Percentiles rank a stretch among this genome's conserved stretches.
phyloP scores from a whole-genome alignment of 1,284 basidiomycete species.

The Puccinia polysora region DNA sequence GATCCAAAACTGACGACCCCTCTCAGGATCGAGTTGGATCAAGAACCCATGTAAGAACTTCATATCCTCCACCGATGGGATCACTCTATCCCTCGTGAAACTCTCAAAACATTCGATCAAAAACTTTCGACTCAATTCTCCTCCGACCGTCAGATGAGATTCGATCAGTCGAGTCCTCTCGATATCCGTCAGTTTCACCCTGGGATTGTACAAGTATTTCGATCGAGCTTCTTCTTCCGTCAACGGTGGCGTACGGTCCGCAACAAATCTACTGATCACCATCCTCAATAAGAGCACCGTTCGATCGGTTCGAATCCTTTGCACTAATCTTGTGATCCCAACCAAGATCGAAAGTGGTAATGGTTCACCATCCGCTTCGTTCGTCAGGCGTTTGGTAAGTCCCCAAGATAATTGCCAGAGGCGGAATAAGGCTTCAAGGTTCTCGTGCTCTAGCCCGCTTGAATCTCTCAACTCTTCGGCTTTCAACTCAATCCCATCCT shows the following conservation, averaged over 20 bases:
- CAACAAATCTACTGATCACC: constrained; percentile 28
- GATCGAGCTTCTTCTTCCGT: not conserved
- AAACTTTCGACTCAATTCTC: constrained; percentile 16
- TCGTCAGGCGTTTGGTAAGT: constrained; percentile 1
- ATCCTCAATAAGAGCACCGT: constrained; percentile 23
- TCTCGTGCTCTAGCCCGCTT: not conserved
- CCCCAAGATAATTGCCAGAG: constrained; percentile 35
- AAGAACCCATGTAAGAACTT: constrained; percentile 19
- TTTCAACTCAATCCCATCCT: constrained; percentile 26
- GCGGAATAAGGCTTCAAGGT: not conserved
- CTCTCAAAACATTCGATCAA: constrained; percentile 12
- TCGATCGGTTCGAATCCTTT: constrained; percentile 1
- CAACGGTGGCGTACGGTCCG: constrained; percentile 20
- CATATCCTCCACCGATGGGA: constrained; percentile 19
- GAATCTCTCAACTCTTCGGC: not conserved
- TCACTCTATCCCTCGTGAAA: not conserved
- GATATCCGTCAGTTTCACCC: not conserved
- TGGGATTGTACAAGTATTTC: constrained; percentile 23
- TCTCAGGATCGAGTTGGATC: not conserved
- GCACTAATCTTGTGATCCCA: constrained; percentile 9
- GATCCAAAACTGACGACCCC: not conserved
- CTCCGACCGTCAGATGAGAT: constrained; percentile 17
- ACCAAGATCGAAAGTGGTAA: constrained; percentile 15
- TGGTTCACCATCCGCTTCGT: not conserved
- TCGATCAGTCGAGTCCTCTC: constrained; percentile 16